phyloP scores from a whole-genome alignment of 75 land plant genomes.

The Gnetum montanum region DNA sequence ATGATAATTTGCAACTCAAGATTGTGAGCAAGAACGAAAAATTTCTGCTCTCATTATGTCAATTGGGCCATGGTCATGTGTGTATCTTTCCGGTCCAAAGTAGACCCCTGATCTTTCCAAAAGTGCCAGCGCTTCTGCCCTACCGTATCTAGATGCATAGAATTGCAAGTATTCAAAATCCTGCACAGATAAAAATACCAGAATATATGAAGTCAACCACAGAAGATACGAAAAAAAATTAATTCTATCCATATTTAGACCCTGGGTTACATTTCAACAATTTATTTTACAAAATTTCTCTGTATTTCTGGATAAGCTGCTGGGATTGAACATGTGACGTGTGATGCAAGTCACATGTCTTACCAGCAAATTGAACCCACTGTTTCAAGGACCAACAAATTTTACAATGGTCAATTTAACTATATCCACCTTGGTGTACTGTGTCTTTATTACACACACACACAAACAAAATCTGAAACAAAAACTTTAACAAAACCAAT shows the following conservation, averaged over 20 bases:
- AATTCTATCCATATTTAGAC: background rate
- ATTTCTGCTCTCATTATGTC: slow-evolving; percentile 83
- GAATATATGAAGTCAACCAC: slow-evolving; percentile 2
- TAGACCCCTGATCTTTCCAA: slow-evolving; percentile 85
- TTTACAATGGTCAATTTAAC: no score
- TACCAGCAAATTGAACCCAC: no score
- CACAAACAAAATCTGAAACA: background rate
- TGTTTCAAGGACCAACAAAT: no score
- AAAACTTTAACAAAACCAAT: background rate
- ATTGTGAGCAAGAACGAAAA: slow-evolving; percentile 45
- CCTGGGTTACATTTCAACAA: background rate
- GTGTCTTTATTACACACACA: background rate
- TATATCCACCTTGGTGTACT: no score
- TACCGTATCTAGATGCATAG: slow-evolving; percentile 73
- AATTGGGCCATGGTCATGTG: slow-evolving; percentile 74
- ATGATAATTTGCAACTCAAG: slow-evolving; percentile 4
- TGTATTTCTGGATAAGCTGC: no score
- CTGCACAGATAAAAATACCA: slow-evolving; percentile 27
- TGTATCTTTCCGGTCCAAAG: slow-evolving; percentile 80
- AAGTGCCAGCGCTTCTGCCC: slow-evolving; percentile 63
- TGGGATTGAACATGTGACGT: no score
- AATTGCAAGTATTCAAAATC: slow-evolving; percentile 83
- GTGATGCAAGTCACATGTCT: no score
- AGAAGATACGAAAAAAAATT: background rate
- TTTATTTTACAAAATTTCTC: background rate